Evolutionary conservation across 2,329 filamentous ascomycete genomes (phyloP).

Genomic region (Neofusicoccum ribis): DNA sequence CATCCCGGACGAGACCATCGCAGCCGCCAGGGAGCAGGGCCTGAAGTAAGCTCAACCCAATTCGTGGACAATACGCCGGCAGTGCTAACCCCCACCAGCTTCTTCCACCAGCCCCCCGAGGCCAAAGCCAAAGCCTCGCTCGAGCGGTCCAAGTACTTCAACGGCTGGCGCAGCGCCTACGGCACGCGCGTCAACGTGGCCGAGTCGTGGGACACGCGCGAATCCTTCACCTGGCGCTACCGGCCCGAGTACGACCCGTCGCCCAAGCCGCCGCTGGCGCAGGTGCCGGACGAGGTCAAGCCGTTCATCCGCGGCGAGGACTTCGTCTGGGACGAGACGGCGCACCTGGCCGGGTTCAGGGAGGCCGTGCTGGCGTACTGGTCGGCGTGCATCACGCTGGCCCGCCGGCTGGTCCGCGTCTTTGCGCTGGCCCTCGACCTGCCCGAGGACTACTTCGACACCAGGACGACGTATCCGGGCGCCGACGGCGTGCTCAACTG

Average conservation of each 20-base stretch:
- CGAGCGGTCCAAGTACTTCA: not conserved
- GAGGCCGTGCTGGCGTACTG: not conserved
- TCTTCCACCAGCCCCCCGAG: not conserved
- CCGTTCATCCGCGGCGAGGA: not conserved
- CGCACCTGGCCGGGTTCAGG: not conserved
- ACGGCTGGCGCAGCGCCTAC: not conserved
- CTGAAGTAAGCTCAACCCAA: not conserved
- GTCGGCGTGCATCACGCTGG: not conserved
- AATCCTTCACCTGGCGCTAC: slow-evolving; percentile 4
- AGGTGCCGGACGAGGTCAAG: not conserved
- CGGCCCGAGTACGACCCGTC: not conserved
- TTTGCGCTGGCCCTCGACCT: slow-evolving; percentile 46
- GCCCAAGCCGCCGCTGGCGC: not conserved
- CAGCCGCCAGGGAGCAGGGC: not conserved
- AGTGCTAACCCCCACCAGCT: not conserved
- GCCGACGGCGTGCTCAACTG: slow-evolving; percentile 42
- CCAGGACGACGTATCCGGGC: slow-evolving; percentile 34
- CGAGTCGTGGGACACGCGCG: slow-evolving; percentile 3
- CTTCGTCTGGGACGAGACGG: not conserved
- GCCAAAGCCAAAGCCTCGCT: not conserved
- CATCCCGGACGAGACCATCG: not conserved
- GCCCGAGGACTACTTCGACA: slow-evolving; percentile 44
- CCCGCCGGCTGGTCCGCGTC: slow-evolving; percentile 17
- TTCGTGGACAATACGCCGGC: not conserved
- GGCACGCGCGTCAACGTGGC: not conserved